Conservation (phyloP, 1,284 basidiomycete species). For the Exobasidium rhododendri region DNA sequence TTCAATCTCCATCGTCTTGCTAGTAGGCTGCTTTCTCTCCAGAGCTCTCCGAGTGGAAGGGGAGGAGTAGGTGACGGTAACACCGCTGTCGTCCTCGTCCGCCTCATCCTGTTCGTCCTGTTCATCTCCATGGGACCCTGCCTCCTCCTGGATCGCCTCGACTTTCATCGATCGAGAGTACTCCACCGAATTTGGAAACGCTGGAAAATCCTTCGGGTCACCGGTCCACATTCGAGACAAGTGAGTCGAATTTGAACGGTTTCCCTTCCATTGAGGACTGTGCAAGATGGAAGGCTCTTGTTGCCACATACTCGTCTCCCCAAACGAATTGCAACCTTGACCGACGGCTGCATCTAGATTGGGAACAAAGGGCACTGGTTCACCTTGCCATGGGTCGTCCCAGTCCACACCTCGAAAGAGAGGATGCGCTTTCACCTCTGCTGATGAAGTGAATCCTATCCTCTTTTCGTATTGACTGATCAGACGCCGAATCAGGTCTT, state of each 20-base stretch:
- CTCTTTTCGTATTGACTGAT: constrained; percentile 26
- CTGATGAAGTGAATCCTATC: constrained; percentile 30
- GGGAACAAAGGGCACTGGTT: constrained; percentile 39
- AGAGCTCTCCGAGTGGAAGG: neutral
- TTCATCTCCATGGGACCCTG: too few species aligned
- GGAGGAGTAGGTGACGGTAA: neutral
- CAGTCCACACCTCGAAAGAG: constrained; percentile 42
- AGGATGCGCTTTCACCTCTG: constrained; percentile 33
- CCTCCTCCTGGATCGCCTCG: neutral
- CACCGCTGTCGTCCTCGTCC: neutral
- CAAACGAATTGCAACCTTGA: neutral
- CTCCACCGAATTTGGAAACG: constrained; percentile 38
- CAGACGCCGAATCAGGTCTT: constrained; percentile 27
- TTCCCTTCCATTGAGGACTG: constrained; percentile 11
- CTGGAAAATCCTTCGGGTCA: constrained; percentile 44
- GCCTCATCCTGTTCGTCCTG: neutral
- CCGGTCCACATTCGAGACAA: constrained; percentile 43
- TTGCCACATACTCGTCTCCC: neutral
- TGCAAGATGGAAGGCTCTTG: constrained; percentile 23
- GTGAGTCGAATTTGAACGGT: constrained; percentile 15
- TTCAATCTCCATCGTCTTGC: neutral
- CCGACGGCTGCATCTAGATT: constrained; percentile 12
- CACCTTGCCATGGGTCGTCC: constrained; percentile 29
- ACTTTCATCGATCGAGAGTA: neutral
- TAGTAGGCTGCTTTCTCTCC: neutral